A percentile compares a stretch with the other conserved stretches of the same genome.
phyloP scores from a whole-genome alignment of 2,329 filamentous ascomycete species.

The Aspergillus quadricinctus region DNA sequence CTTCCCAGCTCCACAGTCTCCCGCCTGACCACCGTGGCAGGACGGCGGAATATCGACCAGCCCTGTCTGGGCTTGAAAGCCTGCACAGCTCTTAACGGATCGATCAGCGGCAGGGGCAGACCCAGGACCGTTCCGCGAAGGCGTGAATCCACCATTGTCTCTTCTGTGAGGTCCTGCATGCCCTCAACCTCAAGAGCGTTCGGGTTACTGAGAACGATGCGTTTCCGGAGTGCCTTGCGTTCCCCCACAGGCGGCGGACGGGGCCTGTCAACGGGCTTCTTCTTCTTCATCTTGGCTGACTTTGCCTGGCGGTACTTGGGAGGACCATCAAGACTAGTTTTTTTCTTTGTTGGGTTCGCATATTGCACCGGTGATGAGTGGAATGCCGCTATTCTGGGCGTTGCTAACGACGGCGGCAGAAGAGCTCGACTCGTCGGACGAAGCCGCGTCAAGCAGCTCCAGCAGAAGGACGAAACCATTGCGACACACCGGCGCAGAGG shows the following conservation, averaged over 20 bases:
- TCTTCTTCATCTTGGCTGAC: conserved; percentile 44
- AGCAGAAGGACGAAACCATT: conserved; percentile 57
- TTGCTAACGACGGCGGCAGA: conserved; percentile 39
- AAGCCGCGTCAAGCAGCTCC: conserved; percentile 54
- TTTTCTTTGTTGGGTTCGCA: conserved; percentile 48
- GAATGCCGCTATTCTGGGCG: conserved; percentile 45
- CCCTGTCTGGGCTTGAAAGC: conserved; percentile 88
- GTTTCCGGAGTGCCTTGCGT: conserved; percentile 80
- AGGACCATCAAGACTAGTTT: conserved; percentile 25
- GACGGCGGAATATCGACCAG: conserved; percentile 81
- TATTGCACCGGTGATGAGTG: conserved; percentile 42
- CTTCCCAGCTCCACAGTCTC: conserved; percentile 72
- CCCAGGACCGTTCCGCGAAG: conserved; percentile 64
- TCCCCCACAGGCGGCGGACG: conserved; percentile 69
- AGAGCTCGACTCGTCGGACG: conserved; percentile 37
- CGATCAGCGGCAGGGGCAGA: conserved; percentile 65
- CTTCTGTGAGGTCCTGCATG: conserved; percentile 56
- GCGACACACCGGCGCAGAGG: conserved; percentile 27
- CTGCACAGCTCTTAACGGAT: conserved; percentile 75
- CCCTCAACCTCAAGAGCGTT: conserved; percentile 77
- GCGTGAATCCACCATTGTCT: conserved; percentile 52
- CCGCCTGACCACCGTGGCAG: conserved; percentile 70
- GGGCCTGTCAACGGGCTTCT: conserved; percentile 36
- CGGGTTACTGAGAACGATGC: conserved; percentile 87
- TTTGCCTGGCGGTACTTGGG: conserved; percentile 37